phyloP scores from a whole-genome alignment of 371 early-diverging fungal genomes.

The Haplosporangium sp. region DNA sequence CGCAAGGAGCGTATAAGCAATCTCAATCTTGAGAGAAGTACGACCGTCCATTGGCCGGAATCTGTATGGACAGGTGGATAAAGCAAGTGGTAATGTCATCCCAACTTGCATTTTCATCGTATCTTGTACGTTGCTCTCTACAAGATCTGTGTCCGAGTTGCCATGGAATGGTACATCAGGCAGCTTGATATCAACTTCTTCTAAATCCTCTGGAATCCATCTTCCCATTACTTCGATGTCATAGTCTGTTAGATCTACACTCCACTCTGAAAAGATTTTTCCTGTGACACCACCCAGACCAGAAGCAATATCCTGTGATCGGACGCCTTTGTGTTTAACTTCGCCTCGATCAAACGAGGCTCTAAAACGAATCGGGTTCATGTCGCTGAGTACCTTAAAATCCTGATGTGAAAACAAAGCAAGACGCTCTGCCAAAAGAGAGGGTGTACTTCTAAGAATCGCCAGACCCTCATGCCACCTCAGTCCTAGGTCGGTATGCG shows the following conservation, averaged over 20 bases:
- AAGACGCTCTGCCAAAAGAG: slow-evolving; percentile 21
- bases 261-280: slow-evolving; percentile 35
- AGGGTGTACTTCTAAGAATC: slow-evolving; percentile 15
- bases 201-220: slow-evolving; percentile 23
- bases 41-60: slow-evolving; percentile 41
- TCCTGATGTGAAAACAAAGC: not conserved
- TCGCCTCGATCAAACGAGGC: slow-evolving; percentile 49
- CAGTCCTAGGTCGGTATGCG: not conserved
- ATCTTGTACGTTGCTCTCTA: not conserved
- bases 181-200: slow-evolving; percentile 7
- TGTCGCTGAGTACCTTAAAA: not conserved
- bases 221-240: slow-evolving; percentile 40
- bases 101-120: slow-evolving; percentile 33
- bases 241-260: slow-evolving; percentile 35
- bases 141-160: not conserved
- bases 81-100: slow-evolving; percentile 28
- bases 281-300: slow-evolving; percentile 37
- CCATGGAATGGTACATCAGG: no score
- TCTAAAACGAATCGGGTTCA: slow-evolving; percentile 18
- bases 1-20: slow-evolving; percentile 33
- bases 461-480: slow-evolving; percentile 29
- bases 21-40: slow-evolving; percentile 46
- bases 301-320: slow-evolving; percentile 47
- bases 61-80: slow-evolving; percentile 42
- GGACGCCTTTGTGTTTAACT: slow-evolving; percentile 40